phyloP scores from a whole-genome alignment of 495 filamentous ascomycete species.

The Xylaria telfairii region DNA sequence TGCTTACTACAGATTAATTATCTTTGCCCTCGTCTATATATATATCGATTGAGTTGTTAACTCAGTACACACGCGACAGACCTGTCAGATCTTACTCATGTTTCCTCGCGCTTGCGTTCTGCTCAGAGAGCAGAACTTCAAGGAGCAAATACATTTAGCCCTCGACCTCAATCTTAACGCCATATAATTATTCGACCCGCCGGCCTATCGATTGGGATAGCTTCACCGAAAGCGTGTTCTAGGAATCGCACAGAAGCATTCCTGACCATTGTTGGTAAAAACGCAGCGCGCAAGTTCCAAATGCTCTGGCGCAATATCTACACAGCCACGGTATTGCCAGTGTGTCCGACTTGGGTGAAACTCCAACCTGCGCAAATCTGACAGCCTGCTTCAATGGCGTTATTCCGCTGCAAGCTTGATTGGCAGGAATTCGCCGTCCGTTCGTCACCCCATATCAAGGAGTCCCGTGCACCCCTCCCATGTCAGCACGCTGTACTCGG shows the following conservation, averaged over 20 bases:
- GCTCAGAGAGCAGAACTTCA: constrained; percentile 25
- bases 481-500: neutral
- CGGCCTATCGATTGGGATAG: neutral
- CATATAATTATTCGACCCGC: neutral
- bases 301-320: constrained; percentile 15
- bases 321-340: neutral
- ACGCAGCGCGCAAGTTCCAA: neutral
- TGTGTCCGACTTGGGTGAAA: constrained; percentile 10
- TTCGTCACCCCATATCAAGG: constrained; percentile 6
- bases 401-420: constrained; percentile 19
- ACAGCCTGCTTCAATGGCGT: constrained; percentile 14
- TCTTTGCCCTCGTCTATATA: neutral
- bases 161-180: neutral
- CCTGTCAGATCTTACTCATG: neutral
- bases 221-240: neutral
- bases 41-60: neutral
- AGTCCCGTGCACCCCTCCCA: neutral
- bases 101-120: constrained; percentile 19
- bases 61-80: neutral
- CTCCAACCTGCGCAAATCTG: constrained; percentile 4
- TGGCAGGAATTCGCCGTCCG: neutral
- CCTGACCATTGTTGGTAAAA: no score
- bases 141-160: neutral
- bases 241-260: neutral
- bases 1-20: neutral